A percentile compares a stretch with the other conserved stretches of the same genome.
Conservation (phyloP, 768 basidiomycete species). For the Trametes gibbosa region DNA sequence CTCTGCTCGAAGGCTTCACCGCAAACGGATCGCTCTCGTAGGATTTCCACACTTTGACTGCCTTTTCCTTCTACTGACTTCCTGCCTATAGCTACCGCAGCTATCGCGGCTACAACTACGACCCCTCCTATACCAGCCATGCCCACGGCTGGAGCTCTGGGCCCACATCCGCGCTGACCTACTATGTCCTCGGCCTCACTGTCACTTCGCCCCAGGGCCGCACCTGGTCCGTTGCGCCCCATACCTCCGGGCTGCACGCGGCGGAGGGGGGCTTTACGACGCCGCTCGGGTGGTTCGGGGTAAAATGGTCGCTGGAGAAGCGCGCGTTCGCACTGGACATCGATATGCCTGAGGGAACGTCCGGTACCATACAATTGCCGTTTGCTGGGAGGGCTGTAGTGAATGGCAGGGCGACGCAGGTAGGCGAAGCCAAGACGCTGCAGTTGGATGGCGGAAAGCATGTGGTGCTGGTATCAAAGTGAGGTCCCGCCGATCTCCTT, state of each 20-base stretch:
- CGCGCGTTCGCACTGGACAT: constrained; percentile 11
- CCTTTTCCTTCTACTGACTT: neutral
- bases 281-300: constrained; percentile 49
- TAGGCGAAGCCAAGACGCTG: neutral
- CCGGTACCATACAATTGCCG: constrained; percentile 15
- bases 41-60: constrained; percentile 3
- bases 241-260: constrained; percentile 38
- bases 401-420: neutral
- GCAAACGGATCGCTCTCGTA: constrained; percentile 55
- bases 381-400: constrained; percentile 4
- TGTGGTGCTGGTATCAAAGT: constrained; percentile 1
- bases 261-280: constrained; percentile 56
- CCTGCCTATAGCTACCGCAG: constrained; percentile 42
- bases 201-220: constrained; percentile 46
- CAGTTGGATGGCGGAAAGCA: constrained; percentile 12
- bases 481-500: too few species aligned
- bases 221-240: constrained; percentile 49
- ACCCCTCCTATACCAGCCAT: constrained; percentile 58
- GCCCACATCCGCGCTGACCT: constrained; percentile 54
- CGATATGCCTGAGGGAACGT: constrained; percentile 18
- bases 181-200: constrained; percentile 53
- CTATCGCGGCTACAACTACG: constrained; percentile 53
- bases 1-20: constrained; percentile 57
- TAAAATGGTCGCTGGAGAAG: constrained; percentile 37
- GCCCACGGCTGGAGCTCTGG: constrained; percentile 60